Conservation (phyloP, 306 rosid genomes). For the Casuarina equisetifolia region DNA sequence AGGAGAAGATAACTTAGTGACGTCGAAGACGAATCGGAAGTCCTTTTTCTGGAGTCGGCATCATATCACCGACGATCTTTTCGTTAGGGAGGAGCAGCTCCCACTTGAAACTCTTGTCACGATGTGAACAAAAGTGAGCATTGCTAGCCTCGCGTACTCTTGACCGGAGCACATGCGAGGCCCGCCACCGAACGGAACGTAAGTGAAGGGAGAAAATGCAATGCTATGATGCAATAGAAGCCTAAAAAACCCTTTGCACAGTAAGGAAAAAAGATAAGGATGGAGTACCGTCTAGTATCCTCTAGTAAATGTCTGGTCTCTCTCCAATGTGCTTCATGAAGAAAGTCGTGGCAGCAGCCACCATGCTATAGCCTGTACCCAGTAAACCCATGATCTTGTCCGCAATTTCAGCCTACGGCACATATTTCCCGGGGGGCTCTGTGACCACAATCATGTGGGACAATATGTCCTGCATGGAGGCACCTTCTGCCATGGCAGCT, state of each 20-base stretch:
- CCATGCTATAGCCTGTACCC: slow-evolving; percentile 45
- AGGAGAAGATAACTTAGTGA: too few species aligned
- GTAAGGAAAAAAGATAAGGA: background rate
- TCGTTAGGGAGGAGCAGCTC: background rate
- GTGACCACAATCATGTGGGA: slow-evolving; percentile 52
- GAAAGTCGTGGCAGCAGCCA: slow-evolving; percentile 59
- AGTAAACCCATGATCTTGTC: slow-evolving; percentile 67
- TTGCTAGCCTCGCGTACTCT: slow-evolving; percentile 3
- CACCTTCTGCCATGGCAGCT: slow-evolving; percentile 44
- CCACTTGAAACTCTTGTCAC: background rate
- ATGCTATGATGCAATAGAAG: too few species aligned
- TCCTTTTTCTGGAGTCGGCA: background rate
- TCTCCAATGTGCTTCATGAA: slow-evolving; percentile 66
- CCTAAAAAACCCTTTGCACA: too few species aligned
- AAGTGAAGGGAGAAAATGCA: background rate
- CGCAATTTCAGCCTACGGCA: slow-evolving; percentile 55
- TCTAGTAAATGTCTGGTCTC: slow-evolving; percentile 53
- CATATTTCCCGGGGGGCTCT: slow-evolving; percentile 49
- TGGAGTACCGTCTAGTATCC: slow-evolving; percentile 41
- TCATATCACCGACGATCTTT: background rate
- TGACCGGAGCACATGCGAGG: slow-evolving; percentile 10
- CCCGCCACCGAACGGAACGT: slow-evolving; percentile 9
- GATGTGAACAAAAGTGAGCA: background rate
- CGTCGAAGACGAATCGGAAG: background rate
- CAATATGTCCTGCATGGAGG: slow-evolving; percentile 48